These are phyloP conservation scores for Lotus japonicus DNA, from an alignment of 306 rosid species.

Conservation along the genomic window DNA sequence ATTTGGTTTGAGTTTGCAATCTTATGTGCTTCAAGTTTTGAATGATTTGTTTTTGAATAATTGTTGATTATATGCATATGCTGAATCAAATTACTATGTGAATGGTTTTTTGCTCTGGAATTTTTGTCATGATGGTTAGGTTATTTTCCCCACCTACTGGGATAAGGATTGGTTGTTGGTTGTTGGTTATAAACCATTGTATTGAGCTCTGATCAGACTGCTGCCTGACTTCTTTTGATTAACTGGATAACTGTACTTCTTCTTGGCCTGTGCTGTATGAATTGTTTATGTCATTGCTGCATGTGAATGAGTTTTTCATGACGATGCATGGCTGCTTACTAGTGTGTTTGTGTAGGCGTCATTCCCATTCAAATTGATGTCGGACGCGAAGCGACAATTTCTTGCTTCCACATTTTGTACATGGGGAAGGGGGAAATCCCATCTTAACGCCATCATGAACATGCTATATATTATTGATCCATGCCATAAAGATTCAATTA, in stretches of 20 bases:
- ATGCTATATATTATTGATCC: too few species aligned
- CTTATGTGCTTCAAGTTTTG: not conserved
- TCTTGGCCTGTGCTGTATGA: not conserved
- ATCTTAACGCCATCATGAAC: too few species aligned
- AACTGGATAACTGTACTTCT: too few species aligned
- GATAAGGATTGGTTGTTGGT: not conserved
- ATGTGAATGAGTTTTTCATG: not conserved
- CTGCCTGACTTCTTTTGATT: not conserved
- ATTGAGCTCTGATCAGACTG: too few species aligned
- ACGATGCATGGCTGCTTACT: not conserved
- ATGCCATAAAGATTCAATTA: too few species aligned
- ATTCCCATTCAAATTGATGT: too few species aligned
- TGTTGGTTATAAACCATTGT: too few species aligned
- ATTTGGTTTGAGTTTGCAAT: slow-evolving; percentile 27
- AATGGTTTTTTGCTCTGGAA: not conserved
- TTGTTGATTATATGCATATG: not conserved
- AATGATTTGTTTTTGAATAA: not conserved
- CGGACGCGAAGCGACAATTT: too few species aligned
- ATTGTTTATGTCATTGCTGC: not conserved
- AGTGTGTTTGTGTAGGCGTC: too few species aligned
- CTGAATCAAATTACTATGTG: not conserved
- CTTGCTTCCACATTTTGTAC: too few species aligned
- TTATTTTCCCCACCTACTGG: not conserved
- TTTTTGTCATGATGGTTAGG: not conserved
- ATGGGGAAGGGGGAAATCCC: too few species aligned